phyloP scores from a whole-genome alignment of 2,329 filamentous ascomycete genomes.

The Aspergillus uvarum region DNA sequence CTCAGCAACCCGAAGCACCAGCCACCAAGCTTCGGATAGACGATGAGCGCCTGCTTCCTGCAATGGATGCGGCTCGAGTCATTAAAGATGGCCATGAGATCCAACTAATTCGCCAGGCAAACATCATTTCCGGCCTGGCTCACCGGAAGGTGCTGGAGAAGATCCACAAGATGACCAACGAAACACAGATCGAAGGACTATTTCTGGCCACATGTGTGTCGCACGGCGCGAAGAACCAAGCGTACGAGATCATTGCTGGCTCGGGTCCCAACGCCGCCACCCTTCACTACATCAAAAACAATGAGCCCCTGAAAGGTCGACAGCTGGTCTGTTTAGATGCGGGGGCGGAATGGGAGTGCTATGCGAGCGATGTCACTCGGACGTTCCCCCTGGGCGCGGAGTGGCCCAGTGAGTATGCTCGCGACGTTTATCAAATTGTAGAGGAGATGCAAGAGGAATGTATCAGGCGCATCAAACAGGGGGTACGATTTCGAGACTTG shows the following conservation, averaged over 20 bases:
- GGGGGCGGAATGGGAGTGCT: conserved; percentile 72
- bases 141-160: conserved; percentile 63
- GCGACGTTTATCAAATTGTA: conserved; percentile 78
- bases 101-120: conserved; percentile 70
- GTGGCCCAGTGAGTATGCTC: conserved; percentile 61
- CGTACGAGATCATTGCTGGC: conserved; percentile 85
- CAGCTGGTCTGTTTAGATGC: conserved; percentile 82
- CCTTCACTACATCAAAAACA: conserved; percentile 82
- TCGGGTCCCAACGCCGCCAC: conserved; percentile 77
- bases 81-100: conserved; percentile 75
- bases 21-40: conserved; percentile 27
- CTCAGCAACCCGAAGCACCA: conserved; percentile 32
- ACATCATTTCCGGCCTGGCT: conserved; percentile 66
- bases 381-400: conserved; percentile 78
- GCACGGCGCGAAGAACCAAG: conserved; percentile 74
- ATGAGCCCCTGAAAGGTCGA: conserved; percentile 67
- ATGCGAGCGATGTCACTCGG: conserved; percentile 74
- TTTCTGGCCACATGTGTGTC: conserved; percentile 77
- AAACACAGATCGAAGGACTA: conserved; percentile 77
- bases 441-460: conserved; percentile 81
- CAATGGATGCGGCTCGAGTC: conserved; percentile 67
- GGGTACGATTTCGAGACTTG: conserved; percentile 76
- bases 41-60: conserved; percentile 37
- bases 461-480: conserved; percentile 70
- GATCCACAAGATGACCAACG: conserved; percentile 67